phyloP scores from a whole-genome alignment of 1,139 yeast genomes.

The Hansenula sp. region DNA sequence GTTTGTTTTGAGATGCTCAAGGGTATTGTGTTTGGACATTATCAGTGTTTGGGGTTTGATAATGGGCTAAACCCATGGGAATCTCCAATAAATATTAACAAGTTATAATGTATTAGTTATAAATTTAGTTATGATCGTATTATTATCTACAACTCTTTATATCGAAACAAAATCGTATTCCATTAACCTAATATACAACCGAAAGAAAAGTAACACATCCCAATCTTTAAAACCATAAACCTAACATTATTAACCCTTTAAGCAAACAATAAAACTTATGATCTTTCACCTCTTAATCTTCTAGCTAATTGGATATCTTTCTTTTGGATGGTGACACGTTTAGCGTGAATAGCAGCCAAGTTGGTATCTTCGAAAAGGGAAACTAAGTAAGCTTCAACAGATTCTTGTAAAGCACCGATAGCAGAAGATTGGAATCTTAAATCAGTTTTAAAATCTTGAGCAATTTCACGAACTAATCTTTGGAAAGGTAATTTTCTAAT shows the following conservation, averaged over 20 bases:
- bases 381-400: slow-evolving; percentile 95
- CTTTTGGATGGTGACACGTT: slow-evolving; percentile 99
- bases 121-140: no score
- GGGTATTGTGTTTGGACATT: no score
- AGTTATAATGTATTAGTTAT: no score
- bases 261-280: slow-evolving; percentile 34
- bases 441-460: slow-evolving; percentile 97
- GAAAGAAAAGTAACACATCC: background rate
- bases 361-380: slow-evolving; percentile 94
- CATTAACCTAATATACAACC: slow-evolving; percentile 2
- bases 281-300: slow-evolving; percentile 98
- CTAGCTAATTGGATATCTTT: slow-evolving; percentile 98
- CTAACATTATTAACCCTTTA: background rate
- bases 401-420: slow-evolving; percentile 98
- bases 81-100: no score
- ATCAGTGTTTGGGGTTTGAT: no score
- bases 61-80: no score
- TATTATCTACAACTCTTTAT: background rate
- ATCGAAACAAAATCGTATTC: background rate
- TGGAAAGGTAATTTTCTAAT: slow-evolving; percentile 99
- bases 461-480: slow-evolving; percentile 97
- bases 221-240: background rate
- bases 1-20: no score
- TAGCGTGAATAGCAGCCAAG: slow-evolving; percentile 98
- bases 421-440: slow-evolving; percentile 98